These are phyloP conservation scores for Pleurostoma richardsiae DNA, from an alignment of 2,329 filamentous ascomycete genomes.

Conservation along the genomic window DNA sequence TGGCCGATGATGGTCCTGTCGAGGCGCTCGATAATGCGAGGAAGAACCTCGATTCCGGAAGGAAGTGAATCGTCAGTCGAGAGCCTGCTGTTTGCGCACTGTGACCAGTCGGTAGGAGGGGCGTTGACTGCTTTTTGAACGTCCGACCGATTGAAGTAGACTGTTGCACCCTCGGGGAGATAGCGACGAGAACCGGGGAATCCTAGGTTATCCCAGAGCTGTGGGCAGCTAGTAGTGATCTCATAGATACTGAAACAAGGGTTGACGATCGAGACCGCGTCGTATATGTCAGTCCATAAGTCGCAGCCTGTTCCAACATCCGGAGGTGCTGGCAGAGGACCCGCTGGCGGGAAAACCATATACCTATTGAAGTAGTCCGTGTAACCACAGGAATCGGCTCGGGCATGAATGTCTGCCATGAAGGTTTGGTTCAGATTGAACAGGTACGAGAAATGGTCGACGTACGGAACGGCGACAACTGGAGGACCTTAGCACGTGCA, in stretches of 20 bases:
- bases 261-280: slow-evolving; percentile 51
- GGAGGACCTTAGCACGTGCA: slow-evolving; percentile 30
- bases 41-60: not conserved
- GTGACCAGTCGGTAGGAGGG: slow-evolving; percentile 23
- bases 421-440: slow-evolving; percentile 56
- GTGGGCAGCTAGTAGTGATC: slow-evolving; percentile 47
- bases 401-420: slow-evolving; percentile 39
- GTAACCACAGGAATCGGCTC: slow-evolving; percentile 53
- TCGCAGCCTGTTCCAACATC: slow-evolving; percentile 13
- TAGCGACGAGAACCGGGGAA: slow-evolving; percentile 5
- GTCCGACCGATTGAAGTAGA: slow-evolving; percentile 11
- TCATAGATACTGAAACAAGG: slow-evolving; percentile 61
- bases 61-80: not conserved
- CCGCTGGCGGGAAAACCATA: slow-evolving; percentile 30
- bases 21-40: slow-evolving; percentile 6
- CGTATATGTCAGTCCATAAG: slow-evolving; percentile 42
- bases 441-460: slow-evolving; percentile 50
- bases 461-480: slow-evolving; percentile 38
- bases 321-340: slow-evolving; percentile 6
- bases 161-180: slow-evolving; percentile 5
- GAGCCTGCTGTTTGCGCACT: slow-evolving; percentile 1
- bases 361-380: slow-evolving; percentile 50
- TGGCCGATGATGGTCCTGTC: slow-evolving; percentile 6
- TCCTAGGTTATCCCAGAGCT: slow-evolving; percentile 17
- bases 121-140: slow-evolving; percentile 8